phyloP scores from a whole-genome alignment of 305 asterid species.

The Fraxinus velutina region DNA sequence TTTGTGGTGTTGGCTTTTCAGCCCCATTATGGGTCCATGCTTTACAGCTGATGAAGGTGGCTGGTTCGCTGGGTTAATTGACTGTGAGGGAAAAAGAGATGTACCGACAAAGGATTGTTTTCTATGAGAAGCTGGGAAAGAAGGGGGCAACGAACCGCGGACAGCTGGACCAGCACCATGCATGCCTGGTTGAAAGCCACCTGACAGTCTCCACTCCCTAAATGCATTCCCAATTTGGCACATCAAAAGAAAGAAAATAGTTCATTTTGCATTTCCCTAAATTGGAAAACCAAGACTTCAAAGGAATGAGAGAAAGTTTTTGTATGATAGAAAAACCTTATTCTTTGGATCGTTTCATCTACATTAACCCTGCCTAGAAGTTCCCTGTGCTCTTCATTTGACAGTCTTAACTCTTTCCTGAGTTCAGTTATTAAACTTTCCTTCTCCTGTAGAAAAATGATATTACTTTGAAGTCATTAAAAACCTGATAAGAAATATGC shows the following conservation, averaged over 20 bases:
- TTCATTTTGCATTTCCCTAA: neutral
- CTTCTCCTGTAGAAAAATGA: constrained; percentile 62
- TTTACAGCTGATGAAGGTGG: constrained; percentile 59
- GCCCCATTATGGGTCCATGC: constrained; percentile 51
- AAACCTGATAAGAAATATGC: constrained; percentile 33
- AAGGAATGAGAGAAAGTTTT: constrained; percentile 11
- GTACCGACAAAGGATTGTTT: constrained; percentile 49
- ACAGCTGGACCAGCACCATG: constrained; percentile 36
- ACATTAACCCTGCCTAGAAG: constrained; percentile 67
- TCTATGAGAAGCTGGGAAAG: constrained; percentile 51
- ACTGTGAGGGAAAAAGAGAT: constrained; percentile 42
- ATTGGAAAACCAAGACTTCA: constrained; percentile 10
- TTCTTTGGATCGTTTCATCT: constrained; percentile 70
- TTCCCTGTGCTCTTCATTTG: constrained; percentile 83
- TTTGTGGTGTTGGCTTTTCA: constrained; percentile 59
- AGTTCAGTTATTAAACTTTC: constrained; percentile 78
- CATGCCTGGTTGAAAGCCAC: constrained; percentile 54
- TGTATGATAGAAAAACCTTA: constrained; percentile 51
- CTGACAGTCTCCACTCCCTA: constrained; percentile 85
- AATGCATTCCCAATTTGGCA: constrained; percentile 16
- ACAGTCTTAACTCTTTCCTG: constrained; percentile 72
- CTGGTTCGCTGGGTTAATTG: constrained; percentile 38
- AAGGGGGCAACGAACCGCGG: constrained; percentile 44
- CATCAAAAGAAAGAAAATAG: neutral
- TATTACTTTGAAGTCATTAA: constrained; percentile 37